Base-by-base conservation (phyloP, 2,329 filamentous ascomycete species). In the Trichoderma sp. region DNA sequence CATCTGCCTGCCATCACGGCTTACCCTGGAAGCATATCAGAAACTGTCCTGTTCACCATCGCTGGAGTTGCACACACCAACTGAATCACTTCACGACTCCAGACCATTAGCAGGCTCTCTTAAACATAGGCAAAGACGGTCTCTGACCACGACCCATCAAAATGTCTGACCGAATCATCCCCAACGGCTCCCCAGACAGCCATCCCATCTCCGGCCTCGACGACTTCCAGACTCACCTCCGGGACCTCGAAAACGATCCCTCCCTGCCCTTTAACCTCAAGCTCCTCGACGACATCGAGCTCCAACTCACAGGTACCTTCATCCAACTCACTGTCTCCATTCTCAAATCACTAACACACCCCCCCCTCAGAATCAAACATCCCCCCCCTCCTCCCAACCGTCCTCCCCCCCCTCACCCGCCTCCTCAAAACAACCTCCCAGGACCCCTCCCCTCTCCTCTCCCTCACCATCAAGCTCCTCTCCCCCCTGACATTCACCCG, bases 201-300 rank as follows among this genome's bases (percentile, higher is more conserved):
- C 70, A 77, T n/a, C 80, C 82, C 55, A 77, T 87, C 56, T 77
- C 79, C 7, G 81, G 84, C 9, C 76, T 88, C 19, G 78, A 82
- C 24, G 83, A 85, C 68, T 79, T 89, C 24, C 78, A 83, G 56
- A 73, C 72, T 24, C 86, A 88, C 71, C 77, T 89, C 17, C 78
- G 82, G 58, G 74, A 80, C 30, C 76, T 88, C n/a, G 67, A 79
- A 19, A 72, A 75, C 28, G 78, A 82, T 66, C 76, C 81, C 19
- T 75, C 76, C 0, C 72, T 79, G 1, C 72, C 77, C 0, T 75
- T 85, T 43, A 74, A 82, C 66, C 74, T 76, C 12, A 82, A 82
- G 68, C 77, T 88, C 2, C 83, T 88, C 66, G 86, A 88, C 70
- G 76, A 85, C 70, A 81, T 88, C 51, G 82, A 85, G 69, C 79